Conservation (phyloP, 176 grass and related monocot species). For the Musa beccarii region DNA sequence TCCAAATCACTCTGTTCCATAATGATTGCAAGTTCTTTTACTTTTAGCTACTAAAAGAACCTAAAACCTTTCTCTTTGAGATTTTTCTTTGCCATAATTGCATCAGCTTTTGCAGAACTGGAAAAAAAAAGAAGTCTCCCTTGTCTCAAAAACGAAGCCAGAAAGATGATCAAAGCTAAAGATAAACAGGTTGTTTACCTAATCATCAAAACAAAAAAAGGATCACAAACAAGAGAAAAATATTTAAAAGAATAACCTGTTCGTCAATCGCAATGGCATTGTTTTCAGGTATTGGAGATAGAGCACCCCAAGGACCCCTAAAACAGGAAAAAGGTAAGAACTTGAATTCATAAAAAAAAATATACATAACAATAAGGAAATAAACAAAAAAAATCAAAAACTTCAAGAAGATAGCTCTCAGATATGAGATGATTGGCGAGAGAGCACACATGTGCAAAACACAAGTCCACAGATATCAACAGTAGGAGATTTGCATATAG, state of each 20-base stretch:
- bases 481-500: too few relatives aligned
- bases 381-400: neutral
- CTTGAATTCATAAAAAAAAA: constrained; percentile 7
- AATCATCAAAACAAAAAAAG: neutral
- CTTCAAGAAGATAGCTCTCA: too few relatives aligned
- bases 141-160: neutral
- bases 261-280: constrained; percentile 75
- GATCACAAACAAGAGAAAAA: neutral
- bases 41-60: neutral
- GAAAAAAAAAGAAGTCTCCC: neutral
- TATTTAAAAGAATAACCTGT: constrained; percentile 31
- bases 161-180: neutral
- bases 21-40: neutral
- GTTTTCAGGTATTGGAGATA: constrained; percentile 86
- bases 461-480: too few relatives aligned
- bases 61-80: neutral
- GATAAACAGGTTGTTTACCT: neutral
- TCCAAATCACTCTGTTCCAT: neutral
- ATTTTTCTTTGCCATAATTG: too few relatives aligned
- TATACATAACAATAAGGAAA: constrained; percentile 3
- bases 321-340: constrained; percentile 19
- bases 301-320: constrained; percentile 76
- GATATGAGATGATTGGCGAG: too few relatives aligned
- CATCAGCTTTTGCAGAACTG: too few relatives aligned
- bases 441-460: too few relatives aligned